Conservation (phyloP, 805 yeast species). For the Barnettozyma wickerhamii region DNA sequence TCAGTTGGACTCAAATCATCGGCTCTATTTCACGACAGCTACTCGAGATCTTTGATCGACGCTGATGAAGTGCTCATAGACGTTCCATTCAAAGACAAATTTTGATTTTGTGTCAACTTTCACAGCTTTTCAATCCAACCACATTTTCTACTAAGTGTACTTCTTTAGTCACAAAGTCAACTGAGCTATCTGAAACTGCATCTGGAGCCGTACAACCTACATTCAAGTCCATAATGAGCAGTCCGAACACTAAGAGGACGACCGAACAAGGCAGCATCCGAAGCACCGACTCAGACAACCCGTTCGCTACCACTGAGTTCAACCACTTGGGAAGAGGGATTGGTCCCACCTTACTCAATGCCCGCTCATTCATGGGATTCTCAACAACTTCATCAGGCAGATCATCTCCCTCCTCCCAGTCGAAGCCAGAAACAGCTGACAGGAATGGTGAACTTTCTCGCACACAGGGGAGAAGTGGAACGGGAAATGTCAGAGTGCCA, state of each 20-base stretch:
- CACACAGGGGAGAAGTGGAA: no score
- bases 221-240: no score
- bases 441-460: not conserved
- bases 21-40: not conserved
- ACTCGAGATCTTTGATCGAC: slow-evolving; percentile 1
- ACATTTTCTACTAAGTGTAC: no score
- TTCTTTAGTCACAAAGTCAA: no score
- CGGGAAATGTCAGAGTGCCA: slow-evolving; percentile 3
- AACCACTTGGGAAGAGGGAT: no score
- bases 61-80: slow-evolving; percentile 1
- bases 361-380: slow-evolving; percentile 4
- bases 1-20: not conserved
- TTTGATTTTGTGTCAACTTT: not conserved
- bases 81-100: slow-evolving; percentile 6
- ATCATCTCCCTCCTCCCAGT: not conserved
- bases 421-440: not conserved
- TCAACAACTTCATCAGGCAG: not conserved
- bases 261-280: not conserved
- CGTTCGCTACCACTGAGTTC: not conserved
- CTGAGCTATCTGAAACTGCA: no score
- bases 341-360: not conserved
- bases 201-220: no score
- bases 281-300: slow-evolving; percentile 1
- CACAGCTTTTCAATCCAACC: no score
- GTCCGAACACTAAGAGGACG: not conserved